Percentiles rank a stretch among this genome's conserved stretches.
These are phyloP conservation scores for Helianthus annuus DNA, from an alignment of 129 eudicot genomes.

Conservation along the genomic window DNA sequence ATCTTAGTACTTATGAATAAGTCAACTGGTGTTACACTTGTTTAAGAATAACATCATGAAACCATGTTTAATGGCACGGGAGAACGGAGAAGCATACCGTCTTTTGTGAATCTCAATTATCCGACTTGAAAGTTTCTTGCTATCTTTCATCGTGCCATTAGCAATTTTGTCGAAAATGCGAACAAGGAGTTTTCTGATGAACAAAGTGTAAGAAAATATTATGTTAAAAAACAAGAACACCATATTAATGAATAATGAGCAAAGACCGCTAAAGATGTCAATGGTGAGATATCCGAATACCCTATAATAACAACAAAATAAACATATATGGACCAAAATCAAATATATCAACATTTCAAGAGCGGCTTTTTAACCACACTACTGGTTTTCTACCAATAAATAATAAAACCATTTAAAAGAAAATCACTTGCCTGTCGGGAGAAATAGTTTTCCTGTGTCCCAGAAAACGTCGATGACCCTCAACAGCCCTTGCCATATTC, in stretches of 20 bases:
- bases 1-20: background rate
- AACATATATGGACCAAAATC: background rate
- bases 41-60: slow-evolving; percentile 5
- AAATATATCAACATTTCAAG: background rate
- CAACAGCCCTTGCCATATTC: slow-evolving; percentile 98
- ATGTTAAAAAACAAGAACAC: background rate
- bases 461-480: slow-evolving; percentile 93
- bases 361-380: background rate
- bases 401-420: background rate
- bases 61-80: background rate
- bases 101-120: slow-evolving; percentile 72
- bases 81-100: slow-evolving; percentile 44
- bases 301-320: slow-evolving; percentile 2
- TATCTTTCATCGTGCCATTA: slow-evolving; percentile 75
- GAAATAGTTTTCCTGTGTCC: slow-evolving; percentile 96
- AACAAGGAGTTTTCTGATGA: slow-evolving; percentile 70
- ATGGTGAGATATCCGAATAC: background rate
- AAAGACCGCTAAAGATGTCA: background rate
- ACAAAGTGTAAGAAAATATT: slow-evolving; percentile 10
- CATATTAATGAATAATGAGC: background rate
- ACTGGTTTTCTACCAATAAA: background rate
- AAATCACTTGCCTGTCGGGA: slow-evolving; percentile 71
- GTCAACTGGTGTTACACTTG: no score
- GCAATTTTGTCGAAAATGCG: slow-evolving; percentile 77
- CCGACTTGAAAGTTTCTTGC: slow-evolving; percentile 64